Evolutionary conservation across 1,284 basidiomycete genomes (phyloP).

Genomic region (Pholiota adiposa): DNA sequence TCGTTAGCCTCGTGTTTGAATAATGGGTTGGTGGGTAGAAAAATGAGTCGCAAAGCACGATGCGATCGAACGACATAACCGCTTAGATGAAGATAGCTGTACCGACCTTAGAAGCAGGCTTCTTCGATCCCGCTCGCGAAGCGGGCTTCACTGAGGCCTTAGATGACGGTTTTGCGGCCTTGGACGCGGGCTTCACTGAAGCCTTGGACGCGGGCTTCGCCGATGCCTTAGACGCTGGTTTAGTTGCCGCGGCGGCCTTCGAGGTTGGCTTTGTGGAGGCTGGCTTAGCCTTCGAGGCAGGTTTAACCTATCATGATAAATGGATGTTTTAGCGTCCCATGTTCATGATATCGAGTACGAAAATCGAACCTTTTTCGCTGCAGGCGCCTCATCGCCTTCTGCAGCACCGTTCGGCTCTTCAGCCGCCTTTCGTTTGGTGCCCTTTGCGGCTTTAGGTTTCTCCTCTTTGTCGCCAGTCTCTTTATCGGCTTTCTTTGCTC

Average conservation of each 20-base stretch:
- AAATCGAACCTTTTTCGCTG: constrained; percentile 56
- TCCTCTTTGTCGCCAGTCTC: constrained; percentile 47
- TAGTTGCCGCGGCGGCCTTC: constrained; percentile 37
- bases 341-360: constrained; percentile 9
- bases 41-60: background rate
- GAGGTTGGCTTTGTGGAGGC: constrained; percentile 48
- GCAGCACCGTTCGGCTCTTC: constrained; percentile 44
- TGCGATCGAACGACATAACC: background rate
- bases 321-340: constrained; percentile 13
- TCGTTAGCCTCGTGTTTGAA: constrained; percentile 17
- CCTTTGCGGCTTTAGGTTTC: constrained; percentile 61
- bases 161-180: constrained; percentile 50
- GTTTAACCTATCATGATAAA: constrained; percentile 32
- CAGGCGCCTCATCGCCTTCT: constrained; percentile 41
- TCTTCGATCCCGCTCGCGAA: constrained; percentile 38
- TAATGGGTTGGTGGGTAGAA: constrained; percentile 1
- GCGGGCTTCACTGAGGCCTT: constrained; percentile 32
- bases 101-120: constrained; percentile 43
- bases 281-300: constrained; percentile 43
- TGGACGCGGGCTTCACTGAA: constrained; percentile 32
- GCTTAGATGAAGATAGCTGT: background rate
- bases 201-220: constrained; percentile 49
- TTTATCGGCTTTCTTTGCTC: constrained; percentile 63
- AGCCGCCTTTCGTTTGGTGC: constrained; percentile 59
- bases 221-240: constrained; percentile 42